Evolutionary conservation across 495 filamentous ascomycete genomes (phyloP).

Genomic region (Xylaria palmicola): DNA sequence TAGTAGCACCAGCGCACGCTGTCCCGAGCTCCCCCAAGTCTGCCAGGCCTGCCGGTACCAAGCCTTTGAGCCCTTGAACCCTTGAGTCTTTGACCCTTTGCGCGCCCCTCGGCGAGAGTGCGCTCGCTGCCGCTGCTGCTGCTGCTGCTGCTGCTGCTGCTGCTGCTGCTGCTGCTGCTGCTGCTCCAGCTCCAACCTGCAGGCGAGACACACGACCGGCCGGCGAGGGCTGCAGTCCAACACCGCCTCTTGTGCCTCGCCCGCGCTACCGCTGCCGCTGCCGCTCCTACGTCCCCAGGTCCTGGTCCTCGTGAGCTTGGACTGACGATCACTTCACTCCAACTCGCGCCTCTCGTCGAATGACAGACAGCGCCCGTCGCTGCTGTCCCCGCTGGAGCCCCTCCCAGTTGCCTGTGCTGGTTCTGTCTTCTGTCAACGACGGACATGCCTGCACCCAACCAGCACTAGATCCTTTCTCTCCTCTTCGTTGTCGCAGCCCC

Average conservation of each 20-base stretch:
- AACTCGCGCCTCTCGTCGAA: constrained; percentile 14
- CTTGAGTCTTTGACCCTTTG: too few relatives aligned
- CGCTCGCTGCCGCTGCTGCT: too few relatives aligned
- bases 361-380: constrained; percentile 18
- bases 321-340: constrained; percentile 35
- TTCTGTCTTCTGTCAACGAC: background rate
- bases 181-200: background rate
- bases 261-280: background rate
- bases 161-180: too few relatives aligned
- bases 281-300: constrained; percentile 16
- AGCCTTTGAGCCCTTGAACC: too few relatives aligned
- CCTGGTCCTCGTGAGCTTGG: constrained; percentile 18
- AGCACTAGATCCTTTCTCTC: constrained; percentile 13
- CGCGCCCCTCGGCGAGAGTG: too few relatives aligned
- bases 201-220: too few relatives aligned
- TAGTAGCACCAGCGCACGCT: too few relatives aligned
- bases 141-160: too few relatives aligned
- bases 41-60: too few relatives aligned
- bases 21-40: too few relatives aligned
- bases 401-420: constrained; percentile 21
- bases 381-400: constrained; percentile 30
- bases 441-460: constrained; percentile 4
- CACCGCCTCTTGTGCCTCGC: constrained; percentile 14
- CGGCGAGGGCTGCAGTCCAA: background rate
- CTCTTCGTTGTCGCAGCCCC: constrained; percentile 8